Evolutionary conservation across 1,139 yeast genomes (phyloP), one percentile per base, ranked within the genome.

Genomic region (Pichia sp.): DNA sequence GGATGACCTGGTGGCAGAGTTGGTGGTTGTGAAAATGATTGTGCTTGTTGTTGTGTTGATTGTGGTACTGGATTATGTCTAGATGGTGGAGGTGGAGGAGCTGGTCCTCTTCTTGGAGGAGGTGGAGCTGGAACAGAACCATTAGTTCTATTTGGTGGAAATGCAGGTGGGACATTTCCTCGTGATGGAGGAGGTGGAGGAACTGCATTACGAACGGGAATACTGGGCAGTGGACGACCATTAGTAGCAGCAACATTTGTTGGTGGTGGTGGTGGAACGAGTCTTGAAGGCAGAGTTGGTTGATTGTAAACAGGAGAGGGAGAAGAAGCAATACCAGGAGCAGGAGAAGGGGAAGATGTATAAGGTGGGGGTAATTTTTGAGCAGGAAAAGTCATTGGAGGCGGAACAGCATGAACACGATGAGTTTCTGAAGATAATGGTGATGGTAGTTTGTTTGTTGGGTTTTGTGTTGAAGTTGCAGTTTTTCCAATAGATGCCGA

Each of bases 71-170:
- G 5, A n/a, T 24, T 33, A 9, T 40, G 40, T 30, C 50, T 37
- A 8, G 51, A 38, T 27, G 61, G 58, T 11, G 61, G 59, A 26
- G 63, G 58, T 16, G 60, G 59, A 25, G 61, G 56, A 6, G 60
- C 49, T 49, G 42, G 54, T 11, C 46, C 41, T 24, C 41, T 41
- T 32, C 41, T 44, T 28, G 67, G 60, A 23, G 69, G 70, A 10
- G 69, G 69, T 4, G 69, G 65, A 4, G 65, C 61, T 3, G 60
- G 60, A 22, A 59, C 56, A 7, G 53, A 49, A 16, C 55, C 54
- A 7, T 57, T 33, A n/a, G 36, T 51, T 39, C 65, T 56, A 12
- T 65, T 57, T 25, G 68, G 65, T 4, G 66, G 65, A 6, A 67
- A 68, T 28, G 16, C 16, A 16, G 66, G 58, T 11, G 44, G 43